These are phyloP conservation scores for Irineochytrium annulatum DNA, from an alignment of 192 early-diverging fungal species.

Conservation along the genomic window DNA sequence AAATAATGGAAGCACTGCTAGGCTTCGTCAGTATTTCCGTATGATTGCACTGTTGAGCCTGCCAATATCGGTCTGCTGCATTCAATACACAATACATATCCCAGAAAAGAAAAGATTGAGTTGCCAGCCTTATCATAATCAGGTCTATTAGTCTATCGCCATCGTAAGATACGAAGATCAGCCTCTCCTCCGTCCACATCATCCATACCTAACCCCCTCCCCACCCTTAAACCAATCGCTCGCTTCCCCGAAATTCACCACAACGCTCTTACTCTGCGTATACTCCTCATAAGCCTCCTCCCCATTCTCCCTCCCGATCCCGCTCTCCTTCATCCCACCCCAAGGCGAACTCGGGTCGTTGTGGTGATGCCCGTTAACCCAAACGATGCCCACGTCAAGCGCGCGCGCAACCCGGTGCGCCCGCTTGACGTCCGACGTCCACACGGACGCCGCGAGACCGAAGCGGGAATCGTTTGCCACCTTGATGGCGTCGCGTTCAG, in stretches of 20 bases:
- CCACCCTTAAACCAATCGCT: not conserved
- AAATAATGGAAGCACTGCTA: too few species aligned
- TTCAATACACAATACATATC: too few species aligned
- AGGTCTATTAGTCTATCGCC: too few species aligned
- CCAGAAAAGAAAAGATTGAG: too few species aligned
- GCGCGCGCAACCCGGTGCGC: not conserved
- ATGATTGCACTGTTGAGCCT: too few species aligned
- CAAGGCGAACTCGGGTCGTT: not conserved
- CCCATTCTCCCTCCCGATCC: slow-evolving; percentile 5
- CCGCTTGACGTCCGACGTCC: slow-evolving; percentile 42
- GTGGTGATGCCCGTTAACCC: slow-evolving; percentile 1
- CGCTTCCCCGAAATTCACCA: not conserved
- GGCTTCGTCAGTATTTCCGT: too few species aligned
- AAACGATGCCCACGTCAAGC: slow-evolving; percentile 6
- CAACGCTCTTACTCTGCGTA: slow-evolving; percentile 5
- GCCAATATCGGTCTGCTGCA: too few species aligned
- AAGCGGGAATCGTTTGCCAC: slow-evolving; percentile 67
- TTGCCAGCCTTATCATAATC: too few species aligned
- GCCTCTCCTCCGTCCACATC: too few species aligned
- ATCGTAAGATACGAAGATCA: too few species aligned
- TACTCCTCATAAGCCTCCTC: slow-evolving; percentile 7
- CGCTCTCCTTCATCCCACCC: slow-evolving; percentile 12
- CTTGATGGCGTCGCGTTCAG: slow-evolving; percentile 56
- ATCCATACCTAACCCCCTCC: too few species aligned
- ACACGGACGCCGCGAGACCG: slow-evolving; percentile 81